phyloP scores from a whole-genome alignment of 2,329 filamentous ascomycete genomes.

The Curvularia sp. region DNA sequence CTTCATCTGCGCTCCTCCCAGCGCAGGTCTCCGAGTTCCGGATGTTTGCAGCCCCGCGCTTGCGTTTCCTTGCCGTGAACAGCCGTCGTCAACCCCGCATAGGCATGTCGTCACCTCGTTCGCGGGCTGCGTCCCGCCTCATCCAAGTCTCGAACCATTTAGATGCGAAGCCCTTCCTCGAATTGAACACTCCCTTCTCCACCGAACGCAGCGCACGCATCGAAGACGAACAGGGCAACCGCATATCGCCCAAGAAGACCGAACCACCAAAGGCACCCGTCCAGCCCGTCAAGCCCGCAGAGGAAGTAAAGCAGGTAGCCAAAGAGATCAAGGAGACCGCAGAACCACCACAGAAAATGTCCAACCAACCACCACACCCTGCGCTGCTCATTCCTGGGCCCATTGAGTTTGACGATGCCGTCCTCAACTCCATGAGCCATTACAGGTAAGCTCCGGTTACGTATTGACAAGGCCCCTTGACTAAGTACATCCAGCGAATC shows the following conservation, averaged over 20 bases:
- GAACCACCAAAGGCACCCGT: constrained; percentile 9
- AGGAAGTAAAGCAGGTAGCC: constrained; percentile 2
- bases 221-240: constrained; percentile 60
- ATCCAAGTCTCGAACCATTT: constrained; percentile 68
- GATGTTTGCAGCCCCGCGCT: constrained; percentile 46
- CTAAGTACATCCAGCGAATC: constrained; percentile 71
- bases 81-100: constrained; percentile 40
- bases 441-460: constrained; percentile 67
- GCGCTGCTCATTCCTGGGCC: constrained; percentile 95
- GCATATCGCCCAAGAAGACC: constrained; percentile 23
- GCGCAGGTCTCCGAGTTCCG: constrained; percentile 38
- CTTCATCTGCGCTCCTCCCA: constrained; percentile 4
- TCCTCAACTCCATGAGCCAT: constrained; percentile 93
- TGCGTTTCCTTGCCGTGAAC: constrained; percentile 32
- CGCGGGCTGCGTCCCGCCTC: constrained; percentile 58
- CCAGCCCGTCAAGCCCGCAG: constrained; percentile 13
- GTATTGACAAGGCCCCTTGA: not conserved
- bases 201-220: constrained; percentile 62
- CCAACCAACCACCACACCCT: constrained; percentile 65
- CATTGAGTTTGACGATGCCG: constrained; percentile 98
- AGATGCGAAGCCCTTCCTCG: constrained; percentile 61
- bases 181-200: constrained; percentile 69
- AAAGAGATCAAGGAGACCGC: constrained; percentile 21
- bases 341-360: constrained; percentile 55
- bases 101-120: constrained; percentile 37